phyloP scores from a whole-genome alignment of 208 protist species.

The Wallacemonas rigidus region DNA sequence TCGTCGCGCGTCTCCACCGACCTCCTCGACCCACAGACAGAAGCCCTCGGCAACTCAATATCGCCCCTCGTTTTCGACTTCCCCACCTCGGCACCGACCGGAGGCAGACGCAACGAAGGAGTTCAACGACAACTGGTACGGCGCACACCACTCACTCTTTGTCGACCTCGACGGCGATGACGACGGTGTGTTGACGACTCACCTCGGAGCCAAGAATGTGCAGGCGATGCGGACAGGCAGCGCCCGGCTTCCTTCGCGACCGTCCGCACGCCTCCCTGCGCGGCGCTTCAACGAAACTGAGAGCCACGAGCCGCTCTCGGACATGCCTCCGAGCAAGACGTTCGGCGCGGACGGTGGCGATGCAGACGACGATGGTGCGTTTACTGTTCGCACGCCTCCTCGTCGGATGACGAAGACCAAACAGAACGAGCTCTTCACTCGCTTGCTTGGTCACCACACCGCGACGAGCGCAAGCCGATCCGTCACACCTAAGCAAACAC shows the following conservation, averaged over 20 bases:
- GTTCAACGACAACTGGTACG: constrained; percentile 15
- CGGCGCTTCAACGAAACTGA: not conserved
- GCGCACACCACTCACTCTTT: constrained; percentile 5
- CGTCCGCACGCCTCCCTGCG: constrained; percentile 1
- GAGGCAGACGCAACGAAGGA: constrained; percentile 23
- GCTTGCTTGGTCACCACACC: constrained; percentile 18
- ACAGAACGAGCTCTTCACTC: constrained; percentile 17
- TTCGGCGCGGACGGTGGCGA: not conserved
- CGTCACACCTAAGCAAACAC: not conserved
- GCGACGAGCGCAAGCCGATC: constrained; percentile 9
- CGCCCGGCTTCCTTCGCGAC: not conserved
- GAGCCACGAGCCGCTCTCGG: constrained; percentile 13
- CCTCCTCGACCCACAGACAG: not conserved
- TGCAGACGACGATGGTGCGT: not conserved
- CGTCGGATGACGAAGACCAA: not conserved
- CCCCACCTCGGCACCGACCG: not conserved
- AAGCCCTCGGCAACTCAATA: not conserved
- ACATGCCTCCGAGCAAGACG: constrained; percentile 2
- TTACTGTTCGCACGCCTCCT: constrained; percentile 6
- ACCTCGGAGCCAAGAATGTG: not conserved
- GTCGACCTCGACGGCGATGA: constrained; percentile 13
- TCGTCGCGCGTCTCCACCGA: not conserved
- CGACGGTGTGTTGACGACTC: not conserved
- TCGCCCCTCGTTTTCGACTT: constrained; percentile 5
- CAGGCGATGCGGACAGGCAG: not conserved